Conservation (phyloP, 805 yeast species). For the Wickerhamia fluorescens region DNA sequence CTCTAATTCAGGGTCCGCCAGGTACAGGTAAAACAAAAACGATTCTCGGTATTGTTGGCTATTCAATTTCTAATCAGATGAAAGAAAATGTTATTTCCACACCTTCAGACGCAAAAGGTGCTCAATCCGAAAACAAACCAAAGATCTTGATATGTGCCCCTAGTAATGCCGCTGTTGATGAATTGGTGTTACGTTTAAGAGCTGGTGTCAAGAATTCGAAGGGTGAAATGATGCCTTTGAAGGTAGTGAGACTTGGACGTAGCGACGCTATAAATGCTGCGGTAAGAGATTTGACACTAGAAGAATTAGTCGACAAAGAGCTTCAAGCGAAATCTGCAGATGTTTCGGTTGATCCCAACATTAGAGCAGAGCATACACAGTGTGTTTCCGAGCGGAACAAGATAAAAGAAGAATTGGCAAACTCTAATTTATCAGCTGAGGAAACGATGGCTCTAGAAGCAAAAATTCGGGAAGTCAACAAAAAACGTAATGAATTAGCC, state of each 20-base stretch:
- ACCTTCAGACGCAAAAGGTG: slow-evolving; percentile 14
- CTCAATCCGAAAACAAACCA: slow-evolving; percentile 10
- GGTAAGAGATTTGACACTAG: slow-evolving; percentile 77
- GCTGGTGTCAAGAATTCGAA: slow-evolving; percentile 55
- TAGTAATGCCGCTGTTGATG: slow-evolving; percentile 98
- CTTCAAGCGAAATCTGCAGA: slow-evolving; percentile 29
- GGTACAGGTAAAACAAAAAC: slow-evolving; percentile 97
- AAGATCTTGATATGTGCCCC: slow-evolving; percentile 93
- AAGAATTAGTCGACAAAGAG: slow-evolving; percentile 70
- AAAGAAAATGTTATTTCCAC: slow-evolving; percentile 13
- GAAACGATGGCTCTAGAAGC: slow-evolving; percentile 41
- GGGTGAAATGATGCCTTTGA: slow-evolving; percentile 52
- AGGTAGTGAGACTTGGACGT: slow-evolving; percentile 80
- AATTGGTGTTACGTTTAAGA: slow-evolving; percentile 74
- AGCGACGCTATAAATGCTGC: slow-evolving; percentile 80
- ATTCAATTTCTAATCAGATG: slow-evolving; percentile 42
- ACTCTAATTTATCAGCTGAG: slow-evolving; percentile 30
- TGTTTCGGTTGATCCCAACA: slow-evolving; percentile 38
- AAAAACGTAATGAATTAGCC: slow-evolving; percentile 61
- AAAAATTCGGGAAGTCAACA: slow-evolving; percentile 49
- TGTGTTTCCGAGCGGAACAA: slow-evolving; percentile 53
- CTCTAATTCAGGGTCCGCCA: slow-evolving; percentile 96
- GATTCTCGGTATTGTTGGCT: slow-evolving; percentile 83
- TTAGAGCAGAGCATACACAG: slow-evolving; percentile 44
- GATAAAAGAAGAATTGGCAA: slow-evolving; percentile 35